Evolutionary conservation across 331 rosid species (phyloP).

Genomic region (Malus hybrid): DNA sequence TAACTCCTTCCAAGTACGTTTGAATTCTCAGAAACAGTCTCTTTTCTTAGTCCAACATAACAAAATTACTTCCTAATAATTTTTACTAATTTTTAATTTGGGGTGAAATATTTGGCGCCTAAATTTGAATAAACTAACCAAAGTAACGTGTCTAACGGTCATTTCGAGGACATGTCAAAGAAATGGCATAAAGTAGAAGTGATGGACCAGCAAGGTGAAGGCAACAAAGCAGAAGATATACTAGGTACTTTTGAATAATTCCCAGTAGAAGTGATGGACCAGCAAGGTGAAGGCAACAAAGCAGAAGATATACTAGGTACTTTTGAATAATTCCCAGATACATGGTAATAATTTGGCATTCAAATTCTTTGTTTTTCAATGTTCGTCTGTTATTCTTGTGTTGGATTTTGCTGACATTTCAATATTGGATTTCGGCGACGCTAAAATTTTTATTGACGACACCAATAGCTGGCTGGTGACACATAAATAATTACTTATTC

Average conservation of each 20-base stretch:
- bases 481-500: not conserved
- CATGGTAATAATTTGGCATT: not conserved
- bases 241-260: conserved; percentile 15
- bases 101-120: not conserved
- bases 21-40: not conserved
- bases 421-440: not conserved
- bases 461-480: not conserved
- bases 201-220: conserved; percentile 36
- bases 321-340: not conserved
- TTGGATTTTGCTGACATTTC: conserved; percentile 30
- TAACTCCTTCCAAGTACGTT: conserved; percentile 22
- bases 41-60: not conserved
- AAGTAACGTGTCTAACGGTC: too few species aligned
- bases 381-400: not conserved
- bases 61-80: conserved; percentile 2
- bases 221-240: conserved; percentile 16
- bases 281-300: conserved; percentile 14
- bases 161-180: not conserved
- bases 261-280: conserved; percentile 29
- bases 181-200: conserved; percentile 2
- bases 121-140: too few species aligned
- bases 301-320: conserved; percentile 26
- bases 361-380: not conserved
- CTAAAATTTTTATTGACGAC: not conserved
- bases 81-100: not conserved